Percentiles rank a stretch among this genome's conserved stretches.
Evolutionary conservation across 1,284 basidiomycete genomes (phyloP).

Genomic region (Cutaneotrichosporon sp.): DNA sequence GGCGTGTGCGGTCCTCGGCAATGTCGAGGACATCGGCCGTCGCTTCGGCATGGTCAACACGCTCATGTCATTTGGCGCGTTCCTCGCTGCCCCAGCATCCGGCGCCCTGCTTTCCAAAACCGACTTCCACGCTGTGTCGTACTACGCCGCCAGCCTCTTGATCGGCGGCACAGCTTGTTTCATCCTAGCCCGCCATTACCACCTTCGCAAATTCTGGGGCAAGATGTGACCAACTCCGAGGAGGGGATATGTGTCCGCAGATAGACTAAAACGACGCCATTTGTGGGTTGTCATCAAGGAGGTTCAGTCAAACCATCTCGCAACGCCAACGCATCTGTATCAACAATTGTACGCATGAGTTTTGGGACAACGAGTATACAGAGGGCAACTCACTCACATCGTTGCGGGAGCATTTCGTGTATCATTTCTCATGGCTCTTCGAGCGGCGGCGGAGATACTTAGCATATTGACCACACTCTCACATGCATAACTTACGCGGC

Average conservation of each 20-base stretch:
- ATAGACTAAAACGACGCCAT: background rate
- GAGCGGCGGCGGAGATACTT: too few relatives aligned
- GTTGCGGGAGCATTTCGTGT: too few relatives aligned
- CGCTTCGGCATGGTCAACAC: slow-evolving; percentile 31
- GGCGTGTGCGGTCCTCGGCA: slow-evolving; percentile 30
- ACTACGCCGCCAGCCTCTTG: slow-evolving; percentile 24
- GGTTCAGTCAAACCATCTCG: background rate
- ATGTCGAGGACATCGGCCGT: slow-evolving; percentile 31
- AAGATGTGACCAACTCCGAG: slow-evolving; percentile 2
- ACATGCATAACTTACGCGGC: too few relatives aligned
- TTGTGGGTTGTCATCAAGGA: background rate
- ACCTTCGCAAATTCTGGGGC: slow-evolving; percentile 11
- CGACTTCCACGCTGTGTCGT: slow-evolving; percentile 25
- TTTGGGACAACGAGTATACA: background rate
- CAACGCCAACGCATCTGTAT: background rate
- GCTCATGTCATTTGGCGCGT: slow-evolving; percentile 23
- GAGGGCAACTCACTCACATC: too few relatives aligned
- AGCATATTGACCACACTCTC: too few relatives aligned
- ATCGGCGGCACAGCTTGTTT: slow-evolving; percentile 17
- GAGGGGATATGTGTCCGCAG: too few relatives aligned
- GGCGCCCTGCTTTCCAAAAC: slow-evolving; percentile 19
- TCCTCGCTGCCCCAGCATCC: slow-evolving; percentile 25
- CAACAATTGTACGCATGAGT: slow-evolving; percentile 1
- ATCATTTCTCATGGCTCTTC: too few relatives aligned
- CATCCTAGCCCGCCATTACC: slow-evolving; percentile 13